phyloP scores from a whole-genome alignment of 495 filamentous ascomycete genomes.

The Choiromyces venosus region DNA sequence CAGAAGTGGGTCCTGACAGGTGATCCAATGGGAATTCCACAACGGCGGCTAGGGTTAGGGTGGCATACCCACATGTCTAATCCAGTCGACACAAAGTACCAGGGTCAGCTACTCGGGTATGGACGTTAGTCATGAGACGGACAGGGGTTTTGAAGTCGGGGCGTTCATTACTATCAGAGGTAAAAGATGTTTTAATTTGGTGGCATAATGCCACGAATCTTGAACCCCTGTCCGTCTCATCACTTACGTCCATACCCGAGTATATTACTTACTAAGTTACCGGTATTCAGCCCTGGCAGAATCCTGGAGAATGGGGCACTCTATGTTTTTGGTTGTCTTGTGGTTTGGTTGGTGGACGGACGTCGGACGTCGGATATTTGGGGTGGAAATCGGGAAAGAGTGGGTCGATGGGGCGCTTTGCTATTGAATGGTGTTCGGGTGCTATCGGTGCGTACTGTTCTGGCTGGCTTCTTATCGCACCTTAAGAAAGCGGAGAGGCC shows the following conservation, averaged over 20 bases:
- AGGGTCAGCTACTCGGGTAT: too few species aligned
- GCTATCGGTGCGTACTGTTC: too few species aligned
- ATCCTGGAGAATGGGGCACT: not conserved
- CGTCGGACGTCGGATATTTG: not conserved
- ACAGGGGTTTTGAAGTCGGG: too few species aligned
- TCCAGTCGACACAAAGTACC: not conserved
- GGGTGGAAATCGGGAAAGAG: not conserved
- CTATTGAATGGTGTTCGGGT: not conserved
- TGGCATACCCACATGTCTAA: not conserved
- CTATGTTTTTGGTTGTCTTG: not conserved
- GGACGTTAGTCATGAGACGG: too few species aligned
- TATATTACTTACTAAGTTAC: too few species aligned
- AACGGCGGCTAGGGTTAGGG: not conserved
- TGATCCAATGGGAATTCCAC: not conserved
- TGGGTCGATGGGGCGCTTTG: not conserved
- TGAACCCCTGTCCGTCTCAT: too few species aligned
- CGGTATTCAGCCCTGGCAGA: not conserved
- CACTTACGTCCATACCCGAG: too few species aligned
- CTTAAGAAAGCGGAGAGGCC: not conserved
- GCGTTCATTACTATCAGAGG: too few species aligned
- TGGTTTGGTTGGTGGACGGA: not conserved
- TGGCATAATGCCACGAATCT: too few species aligned
- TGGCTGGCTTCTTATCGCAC: not conserved
- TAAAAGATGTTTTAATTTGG: too few species aligned
- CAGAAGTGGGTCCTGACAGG: not conserved